Base-by-base conservation (phyloP, 805 yeast species). In the Cyberlindnera lachancei region DNA sequence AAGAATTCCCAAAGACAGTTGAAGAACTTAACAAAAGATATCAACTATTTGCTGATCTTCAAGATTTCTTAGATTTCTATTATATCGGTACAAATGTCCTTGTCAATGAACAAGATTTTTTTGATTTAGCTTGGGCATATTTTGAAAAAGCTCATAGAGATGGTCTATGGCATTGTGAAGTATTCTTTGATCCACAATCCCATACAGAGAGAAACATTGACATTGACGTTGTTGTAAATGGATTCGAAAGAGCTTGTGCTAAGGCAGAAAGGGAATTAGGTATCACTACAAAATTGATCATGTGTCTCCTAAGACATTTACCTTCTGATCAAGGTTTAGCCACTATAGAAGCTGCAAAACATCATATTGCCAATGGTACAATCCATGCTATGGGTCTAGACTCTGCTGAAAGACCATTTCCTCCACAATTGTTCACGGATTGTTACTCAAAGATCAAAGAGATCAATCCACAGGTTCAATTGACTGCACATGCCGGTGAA, bases 401-500 rank as follows among this genome's bases (percentile, higher is more conserved):
- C 53, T 81, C 92, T 3, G 62, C 85, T 24, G 95, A 84, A 53
- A 72, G 63, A 39, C 87, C 85, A 21, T 77, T 78, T 58, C 90
- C 88, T 12, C 90, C 94, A 9, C 65, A 70, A 31, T 50, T 79
- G 30, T 84, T 82, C 48, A 59, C 58, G 11, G 82, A 79, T 30
- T 77, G 86, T 52, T 84, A 77, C 53, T 45, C 56, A 8, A 47
- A 53, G 15, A 68, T 81, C 7, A 63, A 61, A 34, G 58, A 62
- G 16, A 50, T 62, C 25, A 70, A 64, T 48, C 73, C 79, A 16
- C 58, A 70, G 16, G 68, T 78, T 34, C 68, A 74, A 24, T 63
- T 80, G 34, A 84, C 94, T 23, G 90, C 94, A 3, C 94, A 84
- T 50, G 94, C 92, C 3, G 94, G 94, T 47, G 94, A 84, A 58